These are phyloP conservation scores for Tolypocladium paradoxum DNA, from an alignment of 2,329 filamentous ascomycete genomes.

Conservation along the genomic window DNA sequence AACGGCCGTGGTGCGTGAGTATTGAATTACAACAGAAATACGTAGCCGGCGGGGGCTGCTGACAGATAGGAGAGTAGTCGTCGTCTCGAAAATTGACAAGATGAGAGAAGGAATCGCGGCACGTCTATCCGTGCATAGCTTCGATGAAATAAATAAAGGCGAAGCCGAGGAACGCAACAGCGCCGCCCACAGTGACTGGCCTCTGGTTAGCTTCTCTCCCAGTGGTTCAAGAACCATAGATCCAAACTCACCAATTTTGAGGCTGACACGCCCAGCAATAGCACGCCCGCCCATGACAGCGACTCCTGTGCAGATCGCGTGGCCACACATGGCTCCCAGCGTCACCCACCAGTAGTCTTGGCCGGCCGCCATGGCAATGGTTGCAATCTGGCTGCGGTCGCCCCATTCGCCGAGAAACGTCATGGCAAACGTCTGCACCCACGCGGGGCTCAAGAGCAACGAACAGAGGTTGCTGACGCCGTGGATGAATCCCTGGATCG, in stretches of 20 bases:
- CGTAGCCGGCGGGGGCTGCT: neutral
- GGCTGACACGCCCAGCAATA: constrained; percentile 85
- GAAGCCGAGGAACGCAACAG: constrained; percentile 81
- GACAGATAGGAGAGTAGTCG: neutral
- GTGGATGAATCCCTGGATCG: constrained; percentile 31
- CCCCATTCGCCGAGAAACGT: constrained; percentile 98
- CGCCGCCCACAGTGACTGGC: constrained; percentile 83
- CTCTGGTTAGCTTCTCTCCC: constrained; percentile 11
- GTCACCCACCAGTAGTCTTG: constrained; percentile 99
- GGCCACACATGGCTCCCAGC: constrained; percentile 73
- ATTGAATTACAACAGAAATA: neutral
- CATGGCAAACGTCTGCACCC: constrained; percentile 99
- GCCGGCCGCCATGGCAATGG: constrained; percentile 96
- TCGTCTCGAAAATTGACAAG: neutral
- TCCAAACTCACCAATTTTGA: constrained; percentile 75
- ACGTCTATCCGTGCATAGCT: constrained; percentile 46
- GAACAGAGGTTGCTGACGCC: constrained; percentile 81
- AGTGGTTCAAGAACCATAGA: too few species aligned
- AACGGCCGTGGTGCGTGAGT: neutral
- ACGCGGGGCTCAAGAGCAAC: constrained; percentile 82
- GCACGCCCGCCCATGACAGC: constrained; percentile 88
- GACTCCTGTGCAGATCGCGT: constrained; percentile 80
- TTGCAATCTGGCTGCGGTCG: constrained; percentile 93
- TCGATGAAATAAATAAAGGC: constrained; percentile 87
- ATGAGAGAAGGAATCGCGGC: neutral